A percentile compares a stretch with the other conserved stretches of the same genome.
Conservation (phyloP, 768 basidiomycete genomes). For the Tulasnella sp. region DNA sequence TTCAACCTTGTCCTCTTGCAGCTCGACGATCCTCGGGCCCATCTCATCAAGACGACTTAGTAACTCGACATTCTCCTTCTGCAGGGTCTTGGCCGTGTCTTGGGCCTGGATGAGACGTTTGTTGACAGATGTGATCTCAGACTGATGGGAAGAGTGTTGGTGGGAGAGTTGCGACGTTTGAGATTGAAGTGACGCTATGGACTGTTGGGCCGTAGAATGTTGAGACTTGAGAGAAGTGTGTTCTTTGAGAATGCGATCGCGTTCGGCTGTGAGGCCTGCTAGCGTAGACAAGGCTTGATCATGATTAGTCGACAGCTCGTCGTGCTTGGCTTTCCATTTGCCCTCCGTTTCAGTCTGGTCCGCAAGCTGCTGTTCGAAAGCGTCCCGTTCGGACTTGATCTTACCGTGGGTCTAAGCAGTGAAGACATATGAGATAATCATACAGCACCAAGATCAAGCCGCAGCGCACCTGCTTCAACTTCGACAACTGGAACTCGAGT, state of each 20-base stretch:
- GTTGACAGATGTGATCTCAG: conserved; percentile 51
- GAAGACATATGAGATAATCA: background rate
- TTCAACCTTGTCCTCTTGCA: conserved; percentile 60
- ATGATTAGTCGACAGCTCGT: conserved; percentile 36
- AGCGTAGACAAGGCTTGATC: conserved; percentile 35
- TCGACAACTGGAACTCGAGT: conserved; percentile 70
- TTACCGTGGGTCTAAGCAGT: conserved; percentile 41
- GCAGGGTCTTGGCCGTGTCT: conserved; percentile 55
- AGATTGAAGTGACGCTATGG: conserved; percentile 44
- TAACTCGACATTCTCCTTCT: conserved; percentile 63
- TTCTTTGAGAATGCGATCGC: conserved; percentile 35
- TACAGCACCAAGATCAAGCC: background rate
- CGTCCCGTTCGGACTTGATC: conserved; percentile 52
- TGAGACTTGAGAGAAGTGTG: conserved; percentile 40
- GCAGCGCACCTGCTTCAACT: conserved; percentile 55
- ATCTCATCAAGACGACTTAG: conserved; percentile 78
- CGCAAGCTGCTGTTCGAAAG: conserved; percentile 37
- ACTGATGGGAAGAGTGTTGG: conserved; percentile 47
- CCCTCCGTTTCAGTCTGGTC: conserved; percentile 28
- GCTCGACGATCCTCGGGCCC: conserved; percentile 72
- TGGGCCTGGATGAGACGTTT: conserved; percentile 69
- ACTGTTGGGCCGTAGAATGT: conserved; percentile 34
- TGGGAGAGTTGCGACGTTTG: conserved; percentile 44
- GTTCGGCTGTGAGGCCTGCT: conserved; percentile 34
- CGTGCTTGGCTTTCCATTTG: conserved; percentile 41